Conservation (phyloP, 2,329 filamentous ascomycete genomes). For the Fusarium dimerum region DNA sequence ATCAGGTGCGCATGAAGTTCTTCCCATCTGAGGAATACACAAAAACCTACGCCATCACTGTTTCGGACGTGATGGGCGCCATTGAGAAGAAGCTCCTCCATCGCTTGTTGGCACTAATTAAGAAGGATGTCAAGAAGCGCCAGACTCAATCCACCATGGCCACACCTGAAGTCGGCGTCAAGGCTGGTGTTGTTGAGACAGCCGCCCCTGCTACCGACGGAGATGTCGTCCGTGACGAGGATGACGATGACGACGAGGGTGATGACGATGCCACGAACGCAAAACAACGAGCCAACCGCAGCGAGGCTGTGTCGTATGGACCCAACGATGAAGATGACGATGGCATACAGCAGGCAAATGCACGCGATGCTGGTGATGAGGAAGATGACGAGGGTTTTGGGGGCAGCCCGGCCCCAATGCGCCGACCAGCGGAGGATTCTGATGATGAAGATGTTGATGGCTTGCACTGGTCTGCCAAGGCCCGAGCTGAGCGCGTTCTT, state of each 20-base stretch:
- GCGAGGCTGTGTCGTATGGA: constrained; percentile 84
- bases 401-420: constrained; percentile 46
- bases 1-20: constrained; percentile 78
- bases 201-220: constrained; percentile 39
- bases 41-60: constrained; percentile 79
- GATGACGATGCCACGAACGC: constrained; percentile 76
- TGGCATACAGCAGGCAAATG: constrained; percentile 65
- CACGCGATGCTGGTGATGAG: constrained; percentile 59
- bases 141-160: constrained; percentile 65
- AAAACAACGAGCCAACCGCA: constrained; percentile 74
- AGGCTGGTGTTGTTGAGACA: constrained; percentile 54
- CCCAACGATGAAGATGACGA: constrained; percentile 92
- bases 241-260: constrained; percentile 65
- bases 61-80: constrained; percentile 74
- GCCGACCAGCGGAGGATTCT: constrained; percentile 38
- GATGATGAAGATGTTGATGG: constrained; percentile 42
- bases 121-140: constrained; percentile 83
- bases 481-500: constrained; percentile 66
- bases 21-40: constrained; percentile 84
- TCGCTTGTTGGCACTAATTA: constrained; percentile 68
- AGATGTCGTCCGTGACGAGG: constrained; percentile 38
- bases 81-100: constrained; percentile 81
- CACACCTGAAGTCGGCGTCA: constrained; percentile 70
- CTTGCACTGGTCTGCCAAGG: constrained; percentile 41
- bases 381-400: constrained; percentile 58